Percentiles rank a stretch among this genome's conserved stretches.
These are phyloP conservation scores for Pyrus betulifolia DNA, from an alignment of 306 rosid genomes.

Conservation along the genomic window DNA sequence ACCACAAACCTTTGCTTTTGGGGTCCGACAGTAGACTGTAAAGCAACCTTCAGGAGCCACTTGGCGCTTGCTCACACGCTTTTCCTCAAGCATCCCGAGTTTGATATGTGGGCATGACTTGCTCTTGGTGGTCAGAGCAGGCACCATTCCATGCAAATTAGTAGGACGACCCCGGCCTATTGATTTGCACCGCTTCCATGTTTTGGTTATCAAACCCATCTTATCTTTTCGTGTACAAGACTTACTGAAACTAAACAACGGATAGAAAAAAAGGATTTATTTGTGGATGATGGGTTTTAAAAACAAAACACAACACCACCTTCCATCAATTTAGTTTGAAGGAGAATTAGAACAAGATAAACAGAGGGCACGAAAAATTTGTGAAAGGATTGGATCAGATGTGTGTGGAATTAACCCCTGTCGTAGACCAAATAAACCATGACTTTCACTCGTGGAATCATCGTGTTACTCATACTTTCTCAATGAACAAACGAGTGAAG, in stretches of 20 bases:
- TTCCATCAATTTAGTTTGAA: background rate
- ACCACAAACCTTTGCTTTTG: conserved; percentile 62
- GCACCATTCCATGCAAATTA: background rate
- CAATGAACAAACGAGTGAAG: background rate
- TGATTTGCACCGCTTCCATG: conserved; percentile 88
- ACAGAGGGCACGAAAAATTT: background rate
- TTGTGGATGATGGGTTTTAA: background rate
- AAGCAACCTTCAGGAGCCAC: conserved; percentile 66
- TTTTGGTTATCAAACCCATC: conserved; percentile 51
- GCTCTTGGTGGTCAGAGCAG: conserved; percentile 28
- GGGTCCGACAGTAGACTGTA: conserved; percentile 74
- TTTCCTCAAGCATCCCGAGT: background rate
- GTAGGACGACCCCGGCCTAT: conserved; percentile 42
- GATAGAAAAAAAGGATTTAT: background rate
- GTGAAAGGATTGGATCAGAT: background rate
- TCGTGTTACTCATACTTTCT: conserved; percentile 54
- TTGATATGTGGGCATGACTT: conserved; percentile 39
- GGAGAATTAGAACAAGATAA: background rate
- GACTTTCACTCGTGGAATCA: conserved; percentile 58
- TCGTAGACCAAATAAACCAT: conserved; percentile 62
- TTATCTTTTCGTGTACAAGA: conserved; percentile 13
- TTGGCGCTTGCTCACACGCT: background rate
- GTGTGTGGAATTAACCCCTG: conserved; percentile 38
- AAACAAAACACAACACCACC: background rate
- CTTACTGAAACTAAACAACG: background rate